Evolutionary conservation across 2,329 filamentous ascomycete genomes (phyloP).

Genomic region (Aureobasidium sp.): DNA sequence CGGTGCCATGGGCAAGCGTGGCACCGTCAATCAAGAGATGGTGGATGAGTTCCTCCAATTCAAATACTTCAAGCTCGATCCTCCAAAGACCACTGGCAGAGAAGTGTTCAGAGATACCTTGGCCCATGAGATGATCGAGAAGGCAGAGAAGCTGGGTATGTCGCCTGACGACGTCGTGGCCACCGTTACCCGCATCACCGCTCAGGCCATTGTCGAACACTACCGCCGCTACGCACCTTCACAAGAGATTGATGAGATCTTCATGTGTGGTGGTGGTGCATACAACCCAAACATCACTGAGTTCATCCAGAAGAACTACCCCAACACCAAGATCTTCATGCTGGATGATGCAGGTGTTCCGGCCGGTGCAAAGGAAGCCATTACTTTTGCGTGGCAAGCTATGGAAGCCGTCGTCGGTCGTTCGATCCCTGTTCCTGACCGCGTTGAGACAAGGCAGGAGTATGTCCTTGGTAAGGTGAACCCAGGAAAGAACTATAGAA

Average conservation of each 20-base stretch:
- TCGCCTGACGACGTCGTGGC: constrained; percentile 48
- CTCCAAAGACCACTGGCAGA: constrained; percentile 52
- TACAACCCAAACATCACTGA: constrained; percentile 51
- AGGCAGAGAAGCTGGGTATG: constrained; percentile 40
- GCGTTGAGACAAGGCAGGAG: constrained; percentile 45
- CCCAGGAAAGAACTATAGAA: constrained; percentile 49
- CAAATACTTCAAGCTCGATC: constrained; percentile 45
- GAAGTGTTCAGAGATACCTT: constrained; percentile 54
- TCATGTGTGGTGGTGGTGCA: constrained; percentile 54
- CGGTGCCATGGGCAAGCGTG: constrained; percentile 25
- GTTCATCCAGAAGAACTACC: constrained; percentile 46
- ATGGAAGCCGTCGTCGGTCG: constrained; percentile 53
- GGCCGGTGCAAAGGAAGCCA: constrained; percentile 51
- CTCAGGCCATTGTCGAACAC: constrained; percentile 50
- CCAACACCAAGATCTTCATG: constrained; percentile 45
- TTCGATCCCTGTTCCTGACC: constrained; percentile 47
- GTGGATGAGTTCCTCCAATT: constrained; percentile 29
- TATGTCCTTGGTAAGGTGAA: constrained; percentile 50
- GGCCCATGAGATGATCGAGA: constrained; percentile 45
- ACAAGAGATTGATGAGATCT: constrained; percentile 47
- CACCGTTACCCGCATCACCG: constrained; percentile 53
- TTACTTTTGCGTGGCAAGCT: constrained; percentile 54
- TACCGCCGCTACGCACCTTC: constrained; percentile 44
- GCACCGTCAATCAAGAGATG: constrained; percentile 25
- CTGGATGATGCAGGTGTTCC: constrained; percentile 53